These are phyloP conservation scores for Polyporus arcularius DNA, from an alignment of 768 basidiomycete species.

Conservation along the genomic window DNA sequence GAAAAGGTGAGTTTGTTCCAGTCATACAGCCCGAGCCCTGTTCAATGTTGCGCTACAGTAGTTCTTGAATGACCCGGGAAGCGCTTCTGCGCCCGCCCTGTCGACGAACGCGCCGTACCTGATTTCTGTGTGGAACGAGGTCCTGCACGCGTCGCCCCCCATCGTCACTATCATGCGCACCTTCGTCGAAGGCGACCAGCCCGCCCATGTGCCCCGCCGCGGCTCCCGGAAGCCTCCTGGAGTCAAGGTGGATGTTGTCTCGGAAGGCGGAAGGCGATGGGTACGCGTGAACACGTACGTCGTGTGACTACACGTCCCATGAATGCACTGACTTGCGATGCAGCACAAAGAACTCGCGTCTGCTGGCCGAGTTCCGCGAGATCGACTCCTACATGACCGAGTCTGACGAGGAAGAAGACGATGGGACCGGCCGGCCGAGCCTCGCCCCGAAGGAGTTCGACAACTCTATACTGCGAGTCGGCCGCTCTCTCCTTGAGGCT, in stretches of 20 bases:
- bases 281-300: conserved; percentile 87
- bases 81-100: conserved; percentile 47
- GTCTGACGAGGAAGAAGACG: conserved; percentile 43
- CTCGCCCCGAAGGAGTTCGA: conserved; percentile 58
- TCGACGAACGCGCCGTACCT: conserved; percentile 83
- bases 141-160: conserved; percentile 59
- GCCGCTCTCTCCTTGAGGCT: conserved; percentile 63
- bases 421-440: conserved; percentile 32
- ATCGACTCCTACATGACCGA: conserved; percentile 80
- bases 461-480: conserved; percentile 75
- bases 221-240: conserved; percentile 32
- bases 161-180: conserved; percentile 60
- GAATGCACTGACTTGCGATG: neutral
- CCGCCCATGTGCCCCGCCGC: conserved; percentile 15
- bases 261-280: conserved; percentile 75
- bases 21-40: neutral
- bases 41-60: conserved; percentile 41
- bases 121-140: conserved; percentile 81
- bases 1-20: conserved; percentile 35
- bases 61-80: conserved; percentile 56
- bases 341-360: conserved; percentile 75
- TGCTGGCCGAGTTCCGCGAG: conserved; percentile 81
- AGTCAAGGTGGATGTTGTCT: conserved; percentile 81
- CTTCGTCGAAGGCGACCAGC: conserved; percentile 35
- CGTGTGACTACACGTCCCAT: neutral